Evolutionary conservation across 768 basidiomycete genomes (phyloP), one percentile per base, ranked within the genome.

Genomic region (Boletus subparvulus): DNA sequence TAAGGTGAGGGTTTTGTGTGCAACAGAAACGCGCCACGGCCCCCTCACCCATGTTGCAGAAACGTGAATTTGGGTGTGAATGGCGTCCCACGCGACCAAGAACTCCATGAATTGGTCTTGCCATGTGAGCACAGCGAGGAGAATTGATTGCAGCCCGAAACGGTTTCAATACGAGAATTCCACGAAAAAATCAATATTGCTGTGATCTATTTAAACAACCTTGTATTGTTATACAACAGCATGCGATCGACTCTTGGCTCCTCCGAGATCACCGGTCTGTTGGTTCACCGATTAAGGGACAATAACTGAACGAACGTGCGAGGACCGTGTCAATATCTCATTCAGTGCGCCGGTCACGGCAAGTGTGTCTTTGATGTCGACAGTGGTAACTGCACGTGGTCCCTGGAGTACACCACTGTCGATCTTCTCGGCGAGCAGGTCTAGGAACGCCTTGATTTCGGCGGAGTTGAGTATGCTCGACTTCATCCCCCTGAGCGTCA

Each of bases 401-500:
- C 69, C 69, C 21, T 66, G 53, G 12, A 73, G 59, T 11, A 50
- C 39, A 1, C 71, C 73, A 14, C 32, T 41, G 44, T 73, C 73
- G 35, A 74, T 68, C 59, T 73, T 73, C 1, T 44, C 43, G 10
- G 73, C 61, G 17, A 73, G 60, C 24, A 63, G 7, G 40, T 73
- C 73, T 46, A 73, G 28, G 26, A 73, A 64, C 2, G 37, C 54
- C 58, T 73, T 73, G 28, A 72, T 56, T 26, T 70, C 65, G 2
- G 32, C 21, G 8, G 63, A 47, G 21, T 40, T 24, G 2, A 73
- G 53, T 19, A 68, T 62, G 49, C 64, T 65, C 40, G 71, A 74
- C 41, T 44, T 53, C 69, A 73, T 70, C 1, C 71, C 71, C 49
- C 64, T 73, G 54, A 73, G 57, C 1, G 71, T 69, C 40, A 73